Evolutionary conservation across 2,329 filamentous ascomycete genomes (phyloP).

Genomic region (Cytospora mali): DNA sequence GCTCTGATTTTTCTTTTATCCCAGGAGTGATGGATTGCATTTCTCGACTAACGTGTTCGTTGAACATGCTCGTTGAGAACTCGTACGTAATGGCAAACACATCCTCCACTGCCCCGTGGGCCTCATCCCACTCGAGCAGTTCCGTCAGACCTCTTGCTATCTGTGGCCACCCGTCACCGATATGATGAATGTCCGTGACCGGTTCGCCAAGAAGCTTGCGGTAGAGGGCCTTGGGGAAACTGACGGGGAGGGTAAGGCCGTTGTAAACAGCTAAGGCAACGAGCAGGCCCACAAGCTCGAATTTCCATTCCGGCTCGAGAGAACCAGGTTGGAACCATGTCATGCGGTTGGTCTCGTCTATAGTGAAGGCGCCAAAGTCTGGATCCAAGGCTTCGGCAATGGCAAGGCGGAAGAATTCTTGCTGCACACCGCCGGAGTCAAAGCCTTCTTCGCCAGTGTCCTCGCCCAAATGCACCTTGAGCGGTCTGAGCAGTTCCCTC

Average conservation of each 20-base stretch:
- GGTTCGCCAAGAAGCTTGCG: conserved; percentile 72
- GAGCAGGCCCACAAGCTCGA: conserved; percentile 84
- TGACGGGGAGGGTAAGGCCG: conserved; percentile 85
- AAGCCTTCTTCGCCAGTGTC: conserved; percentile 84
- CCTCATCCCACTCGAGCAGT: conserved; percentile 75
- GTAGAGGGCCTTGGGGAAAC: conserved; percentile 85
- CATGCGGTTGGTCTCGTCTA: conserved; percentile 75
- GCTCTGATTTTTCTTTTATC: conserved; percentile 8
- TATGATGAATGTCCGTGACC: conserved; percentile 71
- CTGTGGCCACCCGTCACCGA: conserved; percentile 85
- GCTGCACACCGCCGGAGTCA: conserved; percentile 92
- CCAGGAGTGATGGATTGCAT: conserved; percentile 49
- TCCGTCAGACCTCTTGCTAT: conserved; percentile 73
- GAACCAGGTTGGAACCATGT: conserved; percentile 87
- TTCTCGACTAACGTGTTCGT: conserved; percentile 57
- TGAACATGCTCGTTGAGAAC: conserved; percentile 69
- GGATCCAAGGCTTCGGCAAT: conserved; percentile 80
- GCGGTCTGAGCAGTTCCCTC: conserved; percentile 77
- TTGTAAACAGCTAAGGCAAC: conserved; percentile 92
- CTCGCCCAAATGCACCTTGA: conserved; percentile 86
- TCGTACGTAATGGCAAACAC: conserved; percentile 84
- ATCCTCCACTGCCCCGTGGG: conserved; percentile 76
- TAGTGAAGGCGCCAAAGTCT: conserved; percentile 76
- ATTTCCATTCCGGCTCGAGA: conserved; percentile 84
- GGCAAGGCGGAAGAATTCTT: conserved; percentile 90